A percentile compares a stretch with the other conserved stretches of the same genome.
Evolutionary conservation across 495 filamentous ascomycete genomes (phyloP).

Genomic region (Aspergillus olivimuriae): DNA sequence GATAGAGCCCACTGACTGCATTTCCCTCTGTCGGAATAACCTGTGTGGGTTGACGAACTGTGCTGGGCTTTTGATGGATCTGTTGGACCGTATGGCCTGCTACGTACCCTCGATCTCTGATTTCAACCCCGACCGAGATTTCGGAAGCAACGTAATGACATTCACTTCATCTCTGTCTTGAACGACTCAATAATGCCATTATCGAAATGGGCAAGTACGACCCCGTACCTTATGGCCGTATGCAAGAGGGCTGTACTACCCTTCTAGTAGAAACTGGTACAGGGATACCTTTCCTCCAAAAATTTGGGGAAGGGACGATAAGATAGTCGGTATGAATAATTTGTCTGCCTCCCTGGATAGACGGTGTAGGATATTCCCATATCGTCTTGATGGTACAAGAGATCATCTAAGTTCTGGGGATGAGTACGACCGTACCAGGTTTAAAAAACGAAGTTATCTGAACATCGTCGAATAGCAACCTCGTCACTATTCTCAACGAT

Average conservation of each 20-base stretch:
- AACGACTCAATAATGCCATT: slow-evolving; percentile 3
- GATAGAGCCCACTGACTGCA: slow-evolving; percentile 1
- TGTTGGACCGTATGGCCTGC: neutral
- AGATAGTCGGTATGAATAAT: too few species aligned
- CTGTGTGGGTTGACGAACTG: neutral
- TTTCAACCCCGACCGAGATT: neutral
- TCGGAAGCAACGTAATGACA: neutral
- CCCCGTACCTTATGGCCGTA: neutral
- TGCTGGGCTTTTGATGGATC: neutral
- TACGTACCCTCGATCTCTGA: neutral
- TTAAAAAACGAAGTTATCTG: too few species aligned
- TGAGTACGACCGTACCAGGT: too few species aligned
- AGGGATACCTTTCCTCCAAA: too few species aligned
- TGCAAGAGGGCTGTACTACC: neutral
- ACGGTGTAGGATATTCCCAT: too few species aligned
- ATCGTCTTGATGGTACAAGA: too few species aligned
- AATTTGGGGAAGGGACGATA: too few species aligned
- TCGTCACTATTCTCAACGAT: too few species aligned
- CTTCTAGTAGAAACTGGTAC: too few species aligned
- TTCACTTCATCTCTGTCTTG: neutral
- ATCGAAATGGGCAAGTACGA: slow-evolving; percentile 2
- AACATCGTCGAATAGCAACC: too few species aligned
- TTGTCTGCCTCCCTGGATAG: too few species aligned
- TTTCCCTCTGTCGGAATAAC: neutral
- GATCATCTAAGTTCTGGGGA: too few species aligned